Percentiles rank a stretch among this genome's conserved stretches.
phyloP scores from a whole-genome alignment of 192 early-diverging fungal genomes.

The Podila epicladia region DNA sequence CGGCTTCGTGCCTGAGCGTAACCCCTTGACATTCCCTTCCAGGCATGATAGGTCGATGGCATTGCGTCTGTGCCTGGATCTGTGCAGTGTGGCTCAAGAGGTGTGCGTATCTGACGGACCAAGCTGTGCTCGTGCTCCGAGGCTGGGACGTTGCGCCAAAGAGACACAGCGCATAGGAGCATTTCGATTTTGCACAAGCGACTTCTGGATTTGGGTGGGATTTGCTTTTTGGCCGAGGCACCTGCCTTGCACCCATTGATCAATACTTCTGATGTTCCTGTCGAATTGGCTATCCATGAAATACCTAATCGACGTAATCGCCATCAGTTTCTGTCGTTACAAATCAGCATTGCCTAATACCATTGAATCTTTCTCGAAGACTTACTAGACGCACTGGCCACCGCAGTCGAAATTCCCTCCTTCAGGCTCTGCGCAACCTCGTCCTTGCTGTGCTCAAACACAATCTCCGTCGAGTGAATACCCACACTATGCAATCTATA shows the following conservation, averaged over 20 bases:
- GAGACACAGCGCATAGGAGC: constrained; percentile 13
- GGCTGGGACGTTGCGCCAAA: constrained; percentile 11
- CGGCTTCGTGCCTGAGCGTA: neutral
- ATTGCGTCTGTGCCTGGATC: neutral
- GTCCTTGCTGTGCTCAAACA: constrained; percentile 26
- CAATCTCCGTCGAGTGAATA: neutral
- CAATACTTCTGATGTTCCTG: constrained; percentile 50
- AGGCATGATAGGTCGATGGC: constrained; percentile 13
- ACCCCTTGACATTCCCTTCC: constrained; percentile 8
- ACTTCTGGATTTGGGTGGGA: constrained; percentile 30
- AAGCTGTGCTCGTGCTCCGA: constrained; percentile 2
- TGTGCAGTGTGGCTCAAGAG: neutral
- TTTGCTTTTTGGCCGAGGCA: constrained; percentile 36
- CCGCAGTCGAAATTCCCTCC: neutral
- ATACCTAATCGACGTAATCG: neutral
- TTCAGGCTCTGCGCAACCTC: neutral
- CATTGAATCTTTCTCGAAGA: neutral
- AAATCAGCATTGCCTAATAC: neutral
- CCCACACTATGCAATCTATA: neutral
- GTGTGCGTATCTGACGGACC: neutral
- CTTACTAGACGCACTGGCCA: constrained; percentile 37
- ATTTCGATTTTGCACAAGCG: constrained; percentile 41
- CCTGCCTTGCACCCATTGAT: constrained; percentile 63
- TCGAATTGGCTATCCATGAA: constrained; percentile 20
- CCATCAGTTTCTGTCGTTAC: neutral